Base-by-base conservation (phyloP, 2,329 filamentous ascomycete species). In the Scolecobasidium constrictum region DNA sequence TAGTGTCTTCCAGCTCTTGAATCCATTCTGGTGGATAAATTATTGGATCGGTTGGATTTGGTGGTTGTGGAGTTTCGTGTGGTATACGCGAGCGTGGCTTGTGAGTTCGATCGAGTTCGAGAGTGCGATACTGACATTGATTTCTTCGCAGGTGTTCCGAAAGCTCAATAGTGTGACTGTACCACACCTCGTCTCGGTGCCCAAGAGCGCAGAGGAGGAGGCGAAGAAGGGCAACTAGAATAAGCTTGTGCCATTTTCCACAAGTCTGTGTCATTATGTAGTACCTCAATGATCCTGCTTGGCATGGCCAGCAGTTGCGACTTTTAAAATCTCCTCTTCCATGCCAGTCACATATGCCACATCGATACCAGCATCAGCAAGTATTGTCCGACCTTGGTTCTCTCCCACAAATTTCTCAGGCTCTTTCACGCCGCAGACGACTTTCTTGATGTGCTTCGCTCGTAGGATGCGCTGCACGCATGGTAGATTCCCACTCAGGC, bases 381-480 rank as follows among this genome's bases (percentile, higher is more conserved):
- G 66, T 57, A 75, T 80, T 51, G 62, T 66, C 52, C 79, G 78
- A 5, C 87, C 87, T 45, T 80, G 74, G 50, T 94, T 96, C 46
- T 83, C 73, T 4, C 78, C 78, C 15, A 96, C 86, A 63, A 96
- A 98, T 22, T 78, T 94, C 53, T 84, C 83, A 0, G 92, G 92
- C 64, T 98, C 92, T 52, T 80, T 73, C 0, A 94, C 84, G 0
- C 92, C 92, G 20, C 93, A 79, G 52, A 90, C 93, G 4, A 98
- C 86, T 37, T 76, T 83, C 47, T 71, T 73, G 44, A 95, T 83
- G 1, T 61, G 64, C 11, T 66, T 67, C 48, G 49, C 72, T 22
- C 59, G 56, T 33, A 93, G 63, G 18, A 98, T 83, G 42, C 90
- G 71, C 52, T 94, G 77, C 5, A 86, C 83, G 54, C 92, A 93